Base-by-base conservation (phyloP, 1,284 basidiomycete species). In the Tilletia walkeri region DNA sequence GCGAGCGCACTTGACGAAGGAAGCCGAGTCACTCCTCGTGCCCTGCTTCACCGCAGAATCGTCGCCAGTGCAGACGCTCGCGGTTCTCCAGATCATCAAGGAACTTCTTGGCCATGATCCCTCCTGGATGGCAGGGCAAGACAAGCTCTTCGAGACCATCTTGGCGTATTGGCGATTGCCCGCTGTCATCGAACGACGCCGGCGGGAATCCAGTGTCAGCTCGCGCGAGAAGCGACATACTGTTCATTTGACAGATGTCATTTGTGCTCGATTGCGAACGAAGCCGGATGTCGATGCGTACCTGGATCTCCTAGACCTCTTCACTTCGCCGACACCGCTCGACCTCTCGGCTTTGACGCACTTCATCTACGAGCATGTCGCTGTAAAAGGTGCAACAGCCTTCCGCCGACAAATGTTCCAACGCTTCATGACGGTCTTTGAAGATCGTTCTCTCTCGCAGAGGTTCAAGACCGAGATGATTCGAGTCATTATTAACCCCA, bases 361-460 rank as follows among this genome's bases (percentile, higher is more conserved):
- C 72, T 98, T 98, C 86, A 88, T 99, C 20, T 95, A 95, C 82
- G 86, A 88, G 41, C 91, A 93, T 76, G 90, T 96, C 47, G 92
- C 94, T 4, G 80, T 87, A 48, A 85, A 85, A 72, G 85, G 85
- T 39, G 83, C 85, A 41, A 80, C 79, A 79, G 90, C 81, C 41
- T 93, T 93, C 85, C 91, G 91, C 69, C 89, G 92, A 54, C 92
- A 92, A 73, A 86, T 98, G 69, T 86, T 99, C 65, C 87, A 89
- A 80, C 90, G 92, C 72, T 99, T 97, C 85, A 86, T 96, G 72
- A 88, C 88, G 59, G 91, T 94, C 87, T 94, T 95, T 84, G 88
- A 89, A 67, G 89, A 92, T 73, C 84, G 86, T 4, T 85, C 88
- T 3, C 87, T 89, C 67, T 86, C 90, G 7, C 91, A 90, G 88